Evolutionary conservation across 805 yeast genomes (phyloP).

Genomic region (Lipomyces orientalis): DNA sequence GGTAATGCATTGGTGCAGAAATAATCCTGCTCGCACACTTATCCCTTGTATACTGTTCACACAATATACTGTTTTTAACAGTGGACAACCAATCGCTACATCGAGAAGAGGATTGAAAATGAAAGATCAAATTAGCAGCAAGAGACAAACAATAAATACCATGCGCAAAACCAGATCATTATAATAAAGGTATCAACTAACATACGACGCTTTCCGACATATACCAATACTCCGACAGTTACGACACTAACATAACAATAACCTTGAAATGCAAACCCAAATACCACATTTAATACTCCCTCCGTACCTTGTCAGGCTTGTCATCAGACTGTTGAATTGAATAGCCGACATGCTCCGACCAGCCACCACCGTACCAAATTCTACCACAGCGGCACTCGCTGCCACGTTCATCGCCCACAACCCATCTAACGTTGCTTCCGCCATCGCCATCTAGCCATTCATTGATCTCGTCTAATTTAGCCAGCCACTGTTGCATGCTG

Average conservation of each 20-base stretch:
- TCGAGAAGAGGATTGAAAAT: no score
- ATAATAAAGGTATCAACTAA: not conserved
- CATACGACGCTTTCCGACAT: not conserved
- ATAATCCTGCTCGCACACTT: no score
- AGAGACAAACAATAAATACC: no score
- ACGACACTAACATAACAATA: not conserved
- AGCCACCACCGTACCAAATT: constrained; percentile 40
- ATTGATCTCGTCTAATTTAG: constrained; percentile 32
- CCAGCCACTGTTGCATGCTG: constrained; percentile 26
- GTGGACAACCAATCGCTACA: no score
- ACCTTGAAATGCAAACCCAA: not conserved
- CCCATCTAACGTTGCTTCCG: constrained; percentile 20
- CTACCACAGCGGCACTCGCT: constrained; percentile 36
- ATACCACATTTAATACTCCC: not conserved
- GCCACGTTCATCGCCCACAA: constrained; percentile 34
- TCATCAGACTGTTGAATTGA: not conserved
- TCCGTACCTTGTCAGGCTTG: not conserved
- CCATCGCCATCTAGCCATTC: constrained; percentile 14
- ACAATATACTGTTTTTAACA: no score
- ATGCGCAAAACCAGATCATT: no score
- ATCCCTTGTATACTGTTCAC: no score
- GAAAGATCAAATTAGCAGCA: no score
- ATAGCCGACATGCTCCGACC: constrained; percentile 19
- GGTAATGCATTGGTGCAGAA: no score
- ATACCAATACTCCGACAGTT: not conserved